Evolutionary conservation across 345 rosid genomes (phyloP).

Genomic region (Psidium friedrichsthalianum): DNA sequence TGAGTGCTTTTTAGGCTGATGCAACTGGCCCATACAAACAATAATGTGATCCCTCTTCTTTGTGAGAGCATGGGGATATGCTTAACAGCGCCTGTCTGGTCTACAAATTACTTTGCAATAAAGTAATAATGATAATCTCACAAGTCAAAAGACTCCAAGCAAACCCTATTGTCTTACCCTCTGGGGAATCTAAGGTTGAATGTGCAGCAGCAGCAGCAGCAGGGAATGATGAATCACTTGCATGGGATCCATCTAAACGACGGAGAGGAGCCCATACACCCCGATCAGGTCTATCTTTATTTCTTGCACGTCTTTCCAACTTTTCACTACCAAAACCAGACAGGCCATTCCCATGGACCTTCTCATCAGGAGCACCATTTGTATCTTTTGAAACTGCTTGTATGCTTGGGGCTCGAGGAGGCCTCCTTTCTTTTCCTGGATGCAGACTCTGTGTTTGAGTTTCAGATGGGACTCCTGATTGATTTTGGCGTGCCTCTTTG

Average conservation of each 20-base stretch:
- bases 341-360: constrained; percentile 23
- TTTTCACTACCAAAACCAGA: constrained; percentile 27
- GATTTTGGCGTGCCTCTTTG: constrained; percentile 37
- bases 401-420: constrained; percentile 25
- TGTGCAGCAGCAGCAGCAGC: constrained; percentile 23
- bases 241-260: constrained; percentile 47
- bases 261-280: constrained; percentile 53
- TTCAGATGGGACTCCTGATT: constrained; percentile 25
- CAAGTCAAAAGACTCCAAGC: background rate
- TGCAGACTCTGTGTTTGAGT: constrained; percentile 22
- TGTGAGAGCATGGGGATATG: background rate
- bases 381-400: constrained; percentile 29
- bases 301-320: constrained; percentile 39
- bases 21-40: background rate
- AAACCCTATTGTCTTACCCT: constrained; percentile 14
- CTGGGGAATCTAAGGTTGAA: constrained; percentile 11
- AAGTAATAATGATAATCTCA: background rate
- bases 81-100: background rate
- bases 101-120: background rate
- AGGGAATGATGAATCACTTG: constrained; percentile 36
- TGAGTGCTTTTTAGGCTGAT: background rate
- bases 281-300: constrained; percentile 57
- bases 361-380: constrained; percentile 33
- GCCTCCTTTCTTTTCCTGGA: constrained; percentile 36
- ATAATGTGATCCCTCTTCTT: background rate